Base-by-base conservation (phyloP, 306 rosid genomes). In the Parietaria judaica region DNA sequence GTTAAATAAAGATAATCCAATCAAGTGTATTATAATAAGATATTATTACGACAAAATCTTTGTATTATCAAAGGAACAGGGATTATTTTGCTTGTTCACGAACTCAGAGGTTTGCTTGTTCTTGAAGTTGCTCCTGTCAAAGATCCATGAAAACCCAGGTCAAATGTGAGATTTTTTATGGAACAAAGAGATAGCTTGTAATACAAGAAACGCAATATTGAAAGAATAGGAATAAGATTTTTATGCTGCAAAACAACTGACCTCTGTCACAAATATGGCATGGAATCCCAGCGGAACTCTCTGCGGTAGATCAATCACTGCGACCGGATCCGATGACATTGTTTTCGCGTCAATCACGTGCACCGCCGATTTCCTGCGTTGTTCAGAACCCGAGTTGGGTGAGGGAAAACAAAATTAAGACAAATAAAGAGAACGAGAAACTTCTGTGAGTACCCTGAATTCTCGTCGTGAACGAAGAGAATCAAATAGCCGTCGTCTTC, bases 401-500 rank as follows among this genome's bases (percentile, higher is more conserved):
- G 31, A 23, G 31, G 31, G 31, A 23, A 23, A 23, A 23, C 31
- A 23, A 23, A 23, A 0, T 23, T 23, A 23, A 23, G 31, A 23
- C 31, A 23, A 23, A 23, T 23, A 23, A 23, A 23, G 31, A 23
- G 31, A 23, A 15, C 36, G 46, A 13, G 58, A 59, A 65, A 60
- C 58, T 43, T 10, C 5, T 49, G 5, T 11, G 14, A 37, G 14
- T 84, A 92, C 96, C 95, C 83, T 0, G 80, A 68, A 47, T 76
- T 86, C 80, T 92, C 98, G 8, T 86, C 88, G 11, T 92, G 95
- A n/a, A 81, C 94, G 64, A 85, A 92, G 68, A 79, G 72, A 61
- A 92, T 84, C 63, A 88, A 77, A 82, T 82, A 88, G 70, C 98
- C 98, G 74, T 88, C 96, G 72, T 92, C 98, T 86, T 92, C 96